Conservation (phyloP, 306 rosid genomes). For the Vigna unguiculata region DNA sequence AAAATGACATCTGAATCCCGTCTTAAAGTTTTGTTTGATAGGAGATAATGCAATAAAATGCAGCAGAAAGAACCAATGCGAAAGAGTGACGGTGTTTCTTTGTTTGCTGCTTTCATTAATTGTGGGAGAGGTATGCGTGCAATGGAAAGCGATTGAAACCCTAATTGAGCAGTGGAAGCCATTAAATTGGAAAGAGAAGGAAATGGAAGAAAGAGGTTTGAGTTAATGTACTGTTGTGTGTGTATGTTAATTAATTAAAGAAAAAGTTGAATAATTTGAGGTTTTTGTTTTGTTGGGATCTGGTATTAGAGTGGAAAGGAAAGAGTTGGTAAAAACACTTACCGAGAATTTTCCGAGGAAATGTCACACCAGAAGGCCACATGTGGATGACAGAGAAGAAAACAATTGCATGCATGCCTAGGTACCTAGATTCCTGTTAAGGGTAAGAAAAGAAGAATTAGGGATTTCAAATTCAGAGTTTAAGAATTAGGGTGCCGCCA, state of each 20-base stretch:
- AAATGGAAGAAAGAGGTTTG: no score
- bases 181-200: slow-evolving; percentile 17
- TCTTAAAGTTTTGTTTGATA: background rate
- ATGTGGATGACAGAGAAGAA: slow-evolving; percentile 33
- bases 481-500: background rate
- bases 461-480: background rate
- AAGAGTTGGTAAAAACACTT: slow-evolving; percentile 27
- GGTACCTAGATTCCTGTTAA: slow-evolving; percentile 41
- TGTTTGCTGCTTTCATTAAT: slow-evolving; percentile 4
- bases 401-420: slow-evolving; percentile 9
- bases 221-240: no score
- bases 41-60: background rate
- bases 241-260: slow-evolving; percentile 20
- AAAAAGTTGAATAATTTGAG: background rate
- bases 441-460: background rate
- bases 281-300: background rate
- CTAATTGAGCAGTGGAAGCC: background rate
- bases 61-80: background rate
- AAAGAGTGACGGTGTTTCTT: background rate
- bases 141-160: slow-evolving; percentile 40
- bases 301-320: background rate
- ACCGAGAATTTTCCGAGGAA: slow-evolving; percentile 53
- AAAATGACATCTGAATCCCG: no score
- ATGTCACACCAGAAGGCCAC: slow-evolving; percentile 38
- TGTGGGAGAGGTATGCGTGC: background rate